A percentile compares a stretch with the other conserved stretches of the same genome.
These are phyloP conservation scores for Westerdykella aurantiaca DNA, from an alignment of 2,329 filamentous ascomycete genomes.

Conservation along the genomic window DNA sequence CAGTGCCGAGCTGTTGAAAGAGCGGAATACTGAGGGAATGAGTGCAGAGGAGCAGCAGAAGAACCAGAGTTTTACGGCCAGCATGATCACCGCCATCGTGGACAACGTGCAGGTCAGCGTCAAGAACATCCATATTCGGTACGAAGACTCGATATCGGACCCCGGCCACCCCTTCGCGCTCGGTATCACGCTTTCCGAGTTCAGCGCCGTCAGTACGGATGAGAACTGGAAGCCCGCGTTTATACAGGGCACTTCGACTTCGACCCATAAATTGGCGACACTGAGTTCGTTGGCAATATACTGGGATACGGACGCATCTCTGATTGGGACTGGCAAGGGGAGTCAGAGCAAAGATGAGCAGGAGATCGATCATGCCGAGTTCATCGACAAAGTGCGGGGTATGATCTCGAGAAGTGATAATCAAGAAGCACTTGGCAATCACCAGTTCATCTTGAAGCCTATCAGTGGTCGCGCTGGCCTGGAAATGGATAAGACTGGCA, in stretches of 20 bases:
- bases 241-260: constrained; percentile 76
- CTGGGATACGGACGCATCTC: constrained; percentile 90
- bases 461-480: constrained; percentile 93
- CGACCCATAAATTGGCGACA: constrained; percentile 89
- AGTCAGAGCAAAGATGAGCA: constrained; percentile 55
- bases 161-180: constrained; percentile 93
- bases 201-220: constrained; percentile 95
- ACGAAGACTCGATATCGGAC: constrained; percentile 94
- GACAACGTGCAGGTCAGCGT: constrained; percentile 97
- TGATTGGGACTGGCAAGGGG: constrained; percentile 78
- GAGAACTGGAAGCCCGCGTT: constrained; percentile 93
- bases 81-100: constrained; percentile 90
- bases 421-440: constrained; percentile 46
- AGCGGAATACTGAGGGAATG: constrained; percentile 86
- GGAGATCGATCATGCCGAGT: constrained; percentile 63
- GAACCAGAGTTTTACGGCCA: constrained; percentile 95
- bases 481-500: constrained; percentile 89
- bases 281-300: constrained; percentile 88
- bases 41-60: constrained; percentile 94
- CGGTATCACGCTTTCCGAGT: constrained; percentile 86
- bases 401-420: constrained; percentile 72
- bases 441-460: constrained; percentile 93
- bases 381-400: constrained; percentile 69
- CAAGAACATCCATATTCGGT: constrained; percentile 97
- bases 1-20: constrained; percentile 89